Evolutionary conservation across 148 eudicot genomes (phyloP).

Genomic region (Polygonum aviculare): DNA sequence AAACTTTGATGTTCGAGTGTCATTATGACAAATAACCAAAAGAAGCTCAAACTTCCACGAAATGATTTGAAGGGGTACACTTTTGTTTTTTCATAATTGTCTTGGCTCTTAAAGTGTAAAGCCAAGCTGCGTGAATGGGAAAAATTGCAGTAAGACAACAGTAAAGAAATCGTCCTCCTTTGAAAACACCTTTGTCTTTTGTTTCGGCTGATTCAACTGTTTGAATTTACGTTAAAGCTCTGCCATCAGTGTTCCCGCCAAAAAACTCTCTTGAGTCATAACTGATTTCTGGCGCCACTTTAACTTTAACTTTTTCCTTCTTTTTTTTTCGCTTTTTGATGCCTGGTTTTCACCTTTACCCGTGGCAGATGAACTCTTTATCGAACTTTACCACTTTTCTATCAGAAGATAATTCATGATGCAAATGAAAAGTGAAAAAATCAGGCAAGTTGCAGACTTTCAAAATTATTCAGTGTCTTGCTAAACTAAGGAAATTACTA

Average conservation of each 20-base stretch:
- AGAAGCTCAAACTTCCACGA: constrained; percentile 6
- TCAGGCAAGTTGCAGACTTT: too few species aligned
- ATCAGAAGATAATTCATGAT: neutral
- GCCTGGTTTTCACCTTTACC: neutral
- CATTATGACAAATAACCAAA: neutral
- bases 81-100: neutral
- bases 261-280: neutral
- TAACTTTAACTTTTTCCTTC: neutral
- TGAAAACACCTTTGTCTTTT: neutral
- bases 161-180: neutral
- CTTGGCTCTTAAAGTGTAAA: neutral
- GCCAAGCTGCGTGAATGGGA: neutral
- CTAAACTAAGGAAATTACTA: too few species aligned
- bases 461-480: too few species aligned
- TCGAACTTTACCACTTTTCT: neutral
- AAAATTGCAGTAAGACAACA: neutral
- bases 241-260: neutral
- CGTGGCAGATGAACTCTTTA: neutral
- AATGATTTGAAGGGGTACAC: neutral
- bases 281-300: neutral
- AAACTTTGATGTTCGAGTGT: neutral
- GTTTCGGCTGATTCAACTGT: neutral
- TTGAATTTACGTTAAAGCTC: neutral
- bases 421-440: neutral
- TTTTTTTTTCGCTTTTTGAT: neutral